Conservation (phyloP, 768 basidiomycete species). For the Rubroboletus satanas region DNA sequence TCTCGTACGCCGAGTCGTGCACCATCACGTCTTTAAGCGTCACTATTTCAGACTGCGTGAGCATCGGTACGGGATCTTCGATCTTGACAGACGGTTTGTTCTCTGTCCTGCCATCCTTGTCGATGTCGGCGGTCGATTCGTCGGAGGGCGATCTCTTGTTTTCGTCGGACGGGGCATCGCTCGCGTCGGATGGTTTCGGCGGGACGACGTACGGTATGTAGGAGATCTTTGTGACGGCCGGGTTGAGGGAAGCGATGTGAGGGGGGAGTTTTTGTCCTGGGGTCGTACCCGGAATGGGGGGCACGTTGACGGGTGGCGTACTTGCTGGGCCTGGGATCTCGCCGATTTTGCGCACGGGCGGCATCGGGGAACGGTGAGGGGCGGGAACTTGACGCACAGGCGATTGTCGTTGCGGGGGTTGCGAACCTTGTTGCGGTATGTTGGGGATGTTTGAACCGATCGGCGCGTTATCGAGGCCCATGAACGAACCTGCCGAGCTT, state of each 20-base stretch:
- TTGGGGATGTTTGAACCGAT: conserved; percentile 10
- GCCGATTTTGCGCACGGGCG: conserved; percentile 17
- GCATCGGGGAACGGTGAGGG: conserved; percentile 23
- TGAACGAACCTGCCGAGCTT: conserved; percentile 17
- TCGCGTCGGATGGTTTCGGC: conserved; percentile 15
- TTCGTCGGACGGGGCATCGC: conserved; percentile 18
- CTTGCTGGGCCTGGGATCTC: conserved; percentile 15
- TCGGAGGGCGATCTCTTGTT: conserved; percentile 22
- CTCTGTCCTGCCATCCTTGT: conserved; percentile 20
- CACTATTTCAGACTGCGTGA: conserved; percentile 33
- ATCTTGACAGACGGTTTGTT: conserved; percentile 10
- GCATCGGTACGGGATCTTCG: conserved; percentile 22
- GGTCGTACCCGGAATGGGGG: conserved; percentile 25
- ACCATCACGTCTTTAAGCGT: conserved; percentile 36
- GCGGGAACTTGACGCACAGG: conserved; percentile 18
- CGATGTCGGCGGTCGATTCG: conserved; percentile 7
- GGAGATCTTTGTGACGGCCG: conserved; percentile 30
- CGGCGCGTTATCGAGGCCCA: conserved; percentile 18
- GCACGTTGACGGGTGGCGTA: conserved; percentile 17
- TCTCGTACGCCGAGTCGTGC: conserved; percentile 46
- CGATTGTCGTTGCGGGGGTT: conserved; percentile 29
- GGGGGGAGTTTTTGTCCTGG: conserved; percentile 32
- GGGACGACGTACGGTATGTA: conserved; percentile 25
- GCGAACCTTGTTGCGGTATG: conserved; percentile 21
- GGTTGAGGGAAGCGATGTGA: conserved; percentile 31